Percentiles rank a stretch among this genome's conserved stretches.
These are phyloP conservation scores for Ogataea polymorpha DNA, from an alignment of 805 yeast genomes.

Conservation along the genomic window DNA sequence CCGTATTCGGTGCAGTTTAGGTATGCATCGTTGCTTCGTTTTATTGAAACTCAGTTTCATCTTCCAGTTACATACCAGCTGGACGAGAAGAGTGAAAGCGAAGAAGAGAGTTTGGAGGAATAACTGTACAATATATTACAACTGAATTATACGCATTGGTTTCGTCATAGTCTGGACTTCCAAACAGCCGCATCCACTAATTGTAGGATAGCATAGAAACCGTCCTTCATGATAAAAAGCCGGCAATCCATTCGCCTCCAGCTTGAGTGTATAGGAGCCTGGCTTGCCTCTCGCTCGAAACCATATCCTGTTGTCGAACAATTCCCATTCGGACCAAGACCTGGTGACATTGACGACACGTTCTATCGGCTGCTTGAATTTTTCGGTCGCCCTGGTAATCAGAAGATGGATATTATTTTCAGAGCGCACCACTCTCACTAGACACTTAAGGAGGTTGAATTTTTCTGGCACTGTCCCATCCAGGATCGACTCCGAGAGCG, in stretches of 20 bases:
- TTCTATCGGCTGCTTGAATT: background rate
- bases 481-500: constrained; percentile 11
- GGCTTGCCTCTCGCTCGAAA: constrained; percentile 6
- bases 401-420: constrained; percentile 1
- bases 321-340: constrained; percentile 12
- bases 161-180: constrained; percentile 1
- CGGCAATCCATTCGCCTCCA: constrained; percentile 6
- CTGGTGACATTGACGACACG: background rate
- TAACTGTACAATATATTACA: background rate
- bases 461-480: background rate
- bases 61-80: constrained; percentile 13
- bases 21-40: constrained; percentile 11
- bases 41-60: constrained; percentile 12
- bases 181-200: background rate
- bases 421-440: constrained; percentile 2
- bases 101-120: constrained; percentile 4
- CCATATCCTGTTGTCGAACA: constrained; percentile 13
- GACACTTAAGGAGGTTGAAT: constrained; percentile 13
- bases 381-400: constrained; percentile 11
- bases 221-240: background rate
- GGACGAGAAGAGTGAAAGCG: constrained; percentile 5
- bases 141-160: background rate
- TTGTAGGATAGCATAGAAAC: background rate
- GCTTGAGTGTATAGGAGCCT: constrained; percentile 7
- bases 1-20: constrained; percentile 12